Percentiles rank a stretch among this genome's conserved stretches.
Evolutionary conservation across 495 filamentous ascomycete species (phyloP).

Genomic region (Pyronema omphalodes): DNA sequence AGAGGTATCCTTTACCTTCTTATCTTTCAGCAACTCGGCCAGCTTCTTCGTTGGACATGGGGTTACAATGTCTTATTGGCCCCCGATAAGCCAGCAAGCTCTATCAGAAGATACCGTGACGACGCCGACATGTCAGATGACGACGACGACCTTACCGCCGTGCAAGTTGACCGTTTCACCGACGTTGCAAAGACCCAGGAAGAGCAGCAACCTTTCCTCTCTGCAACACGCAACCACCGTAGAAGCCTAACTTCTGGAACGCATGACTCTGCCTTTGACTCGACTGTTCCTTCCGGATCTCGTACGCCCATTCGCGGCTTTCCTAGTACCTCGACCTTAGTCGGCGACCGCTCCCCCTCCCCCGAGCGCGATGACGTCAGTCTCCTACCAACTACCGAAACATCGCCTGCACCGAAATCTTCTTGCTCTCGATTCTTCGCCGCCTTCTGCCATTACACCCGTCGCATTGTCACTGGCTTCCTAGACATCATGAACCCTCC

Average conservation of each 20-base stretch:
- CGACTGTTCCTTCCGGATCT: constrained; percentile 12
- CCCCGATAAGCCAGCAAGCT: constrained; percentile 42
- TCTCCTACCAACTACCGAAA: too few relatives aligned
- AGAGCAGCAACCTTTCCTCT: constrained; percentile 9
- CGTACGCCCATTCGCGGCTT: constrained; percentile 15
- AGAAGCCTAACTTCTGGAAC: constrained; percentile 13
- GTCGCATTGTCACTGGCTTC: constrained; percentile 42
- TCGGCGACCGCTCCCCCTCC: too few relatives aligned
- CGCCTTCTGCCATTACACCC: constrained; percentile 26
- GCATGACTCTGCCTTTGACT: constrained; percentile 15
- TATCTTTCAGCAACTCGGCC: constrained; percentile 94
- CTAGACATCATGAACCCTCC: constrained; percentile 98
- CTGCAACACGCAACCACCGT: constrained; percentile 8
- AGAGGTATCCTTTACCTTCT: constrained; percentile 87
- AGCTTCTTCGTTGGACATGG: constrained; percentile 94
- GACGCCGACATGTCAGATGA: constrained; percentile 31
- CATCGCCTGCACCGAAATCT: not conserved
- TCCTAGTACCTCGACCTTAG: constrained; percentile 4
- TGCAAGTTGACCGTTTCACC: constrained; percentile 21
- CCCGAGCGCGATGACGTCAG: too few relatives aligned
- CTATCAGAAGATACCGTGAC: constrained; percentile 40
- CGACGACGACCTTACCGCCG: constrained; percentile 21
- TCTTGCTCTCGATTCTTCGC: constrained; percentile 27
- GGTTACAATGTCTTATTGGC: constrained; percentile 84
- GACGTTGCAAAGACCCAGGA: constrained; percentile 14